Evolutionary conservation across 805 yeast genomes (phyloP).

Genomic region (Dipodascus albidus): DNA sequence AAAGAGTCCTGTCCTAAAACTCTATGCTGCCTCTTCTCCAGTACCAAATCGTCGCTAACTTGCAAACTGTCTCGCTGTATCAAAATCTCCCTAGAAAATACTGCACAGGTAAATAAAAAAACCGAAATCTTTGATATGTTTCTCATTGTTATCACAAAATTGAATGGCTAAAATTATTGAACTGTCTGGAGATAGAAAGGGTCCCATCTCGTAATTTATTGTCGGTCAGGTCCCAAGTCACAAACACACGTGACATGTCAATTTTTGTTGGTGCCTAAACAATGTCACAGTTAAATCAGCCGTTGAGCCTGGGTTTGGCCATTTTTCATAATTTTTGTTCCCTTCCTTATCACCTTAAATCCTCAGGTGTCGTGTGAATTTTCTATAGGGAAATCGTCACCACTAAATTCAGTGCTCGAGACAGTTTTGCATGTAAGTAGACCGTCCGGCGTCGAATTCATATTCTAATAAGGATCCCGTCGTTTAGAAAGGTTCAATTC

Average conservation of each 20-base stretch:
- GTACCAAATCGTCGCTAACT: conserved; percentile 23
- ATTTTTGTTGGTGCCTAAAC: background rate
- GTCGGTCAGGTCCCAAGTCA: too few relatives aligned
- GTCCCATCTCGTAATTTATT: background rate
- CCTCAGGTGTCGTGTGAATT: background rate
- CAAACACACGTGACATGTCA: background rate
- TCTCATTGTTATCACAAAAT: too few relatives aligned
- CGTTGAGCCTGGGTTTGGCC: background rate
- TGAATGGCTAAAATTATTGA: too few relatives aligned
- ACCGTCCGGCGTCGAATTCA: background rate
- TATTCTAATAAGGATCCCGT: background rate
- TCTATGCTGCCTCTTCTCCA: background rate
- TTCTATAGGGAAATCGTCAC: background rate
- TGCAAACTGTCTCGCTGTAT: conserved; percentile 13
- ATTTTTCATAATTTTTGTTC: background rate
- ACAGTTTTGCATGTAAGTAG: background rate
- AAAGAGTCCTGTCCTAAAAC: background rate
- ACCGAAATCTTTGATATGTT: too few relatives aligned
- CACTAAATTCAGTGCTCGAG: background rate
- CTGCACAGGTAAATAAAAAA: background rate
- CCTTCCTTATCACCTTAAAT: background rate
- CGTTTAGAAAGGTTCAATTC: background rate
- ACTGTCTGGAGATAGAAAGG: background rate
- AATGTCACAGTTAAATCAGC: background rate
- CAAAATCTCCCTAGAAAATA: background rate